A percentile compares a stretch with the other conserved stretches of the same genome.
These are phyloP conservation scores for Psilocybe mexicana DNA, from an alignment of 1,284 basidiomycete genomes.

Conservation along the genomic window DNA sequence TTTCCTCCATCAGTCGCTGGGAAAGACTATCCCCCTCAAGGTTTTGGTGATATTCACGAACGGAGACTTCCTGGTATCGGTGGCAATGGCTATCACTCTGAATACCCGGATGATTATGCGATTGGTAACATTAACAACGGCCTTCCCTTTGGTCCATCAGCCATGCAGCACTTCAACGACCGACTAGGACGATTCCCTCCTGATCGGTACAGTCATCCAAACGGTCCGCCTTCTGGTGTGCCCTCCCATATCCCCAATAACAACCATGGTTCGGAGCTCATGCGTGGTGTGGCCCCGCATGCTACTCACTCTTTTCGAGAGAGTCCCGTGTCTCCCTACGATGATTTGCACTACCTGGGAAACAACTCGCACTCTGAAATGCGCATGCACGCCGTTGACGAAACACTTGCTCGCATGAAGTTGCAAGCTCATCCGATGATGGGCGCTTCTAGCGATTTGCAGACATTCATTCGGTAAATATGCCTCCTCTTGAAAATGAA, in stretches of 20 bases:
- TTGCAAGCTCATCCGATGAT: constrained; percentile 56
- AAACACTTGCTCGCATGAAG: constrained; percentile 64
- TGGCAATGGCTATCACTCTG: constrained; percentile 47
- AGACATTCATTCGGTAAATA: constrained; percentile 75
- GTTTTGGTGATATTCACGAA: constrained; percentile 57
- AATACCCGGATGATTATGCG: constrained; percentile 63
- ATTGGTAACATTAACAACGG: constrained; percentile 47
- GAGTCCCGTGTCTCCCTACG: constrained; percentile 48
- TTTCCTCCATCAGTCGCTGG: constrained; percentile 47
- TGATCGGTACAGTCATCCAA: constrained; percentile 44
- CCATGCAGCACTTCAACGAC: constrained; percentile 58
- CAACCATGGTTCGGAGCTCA: constrained; percentile 45
- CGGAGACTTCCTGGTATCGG: constrained; percentile 53
- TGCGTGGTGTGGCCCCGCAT: constrained; percentile 66
- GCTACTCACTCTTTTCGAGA: constrained; percentile 63
- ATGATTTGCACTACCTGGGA: constrained; percentile 58
- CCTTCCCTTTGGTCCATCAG: constrained; percentile 46
- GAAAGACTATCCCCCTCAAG: constrained; percentile 56
- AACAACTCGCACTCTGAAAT: constrained; percentile 52
- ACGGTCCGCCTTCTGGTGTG: constrained; percentile 38
- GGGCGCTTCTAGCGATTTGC: constrained; percentile 67
- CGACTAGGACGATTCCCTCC: constrained; percentile 53
- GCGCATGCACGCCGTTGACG: constrained; percentile 61
- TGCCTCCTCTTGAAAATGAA: constrained; percentile 11
- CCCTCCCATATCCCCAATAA: constrained; percentile 48